Percentiles rank a stretch among this genome's conserved stretches.
phyloP scores from a whole-genome alignment of 306 rosid species.

The Ormosia emarginata region DNA sequence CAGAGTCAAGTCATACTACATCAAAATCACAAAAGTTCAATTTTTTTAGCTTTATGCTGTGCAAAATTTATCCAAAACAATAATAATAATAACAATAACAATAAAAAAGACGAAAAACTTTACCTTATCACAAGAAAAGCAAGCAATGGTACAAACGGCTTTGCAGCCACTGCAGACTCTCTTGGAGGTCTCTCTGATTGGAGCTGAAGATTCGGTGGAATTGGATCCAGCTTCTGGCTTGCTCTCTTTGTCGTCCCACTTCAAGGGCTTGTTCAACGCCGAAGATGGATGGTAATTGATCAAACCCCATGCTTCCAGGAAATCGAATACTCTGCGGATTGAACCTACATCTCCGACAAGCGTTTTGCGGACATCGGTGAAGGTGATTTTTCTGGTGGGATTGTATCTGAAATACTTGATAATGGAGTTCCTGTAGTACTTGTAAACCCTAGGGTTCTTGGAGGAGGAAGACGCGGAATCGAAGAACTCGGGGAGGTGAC shows the following conservation, averaged over 20 bases:
- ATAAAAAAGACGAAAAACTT: not conserved
- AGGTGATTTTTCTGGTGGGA: constrained; percentile 64
- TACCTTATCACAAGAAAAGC: constrained; percentile 95
- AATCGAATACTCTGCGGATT: constrained; percentile 78
- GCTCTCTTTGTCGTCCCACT: constrained; percentile 83
- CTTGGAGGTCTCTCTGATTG: constrained; percentile 43
- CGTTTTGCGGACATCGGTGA: constrained; percentile 81
- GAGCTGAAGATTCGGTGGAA: constrained; percentile 37
- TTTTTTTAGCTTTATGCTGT: not conserved
- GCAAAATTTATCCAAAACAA: not conserved
- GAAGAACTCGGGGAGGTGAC: constrained; percentile 80
- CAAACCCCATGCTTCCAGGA: constrained; percentile 84
- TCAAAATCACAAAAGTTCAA: not conserved
- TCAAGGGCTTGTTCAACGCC: constrained; percentile 53
- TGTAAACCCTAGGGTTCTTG: constrained; percentile 75
- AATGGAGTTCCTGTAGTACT: constrained; percentile 75
- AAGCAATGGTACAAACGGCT: constrained; percentile 72
- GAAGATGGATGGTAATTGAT: constrained; percentile 70
- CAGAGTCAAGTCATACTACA: constrained; percentile 73
- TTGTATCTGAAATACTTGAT: constrained; percentile 60
- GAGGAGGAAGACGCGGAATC: constrained; percentile 46
- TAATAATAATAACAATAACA: too few relatives aligned
- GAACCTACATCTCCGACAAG: constrained; percentile 91
- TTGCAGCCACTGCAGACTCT: constrained; percentile 88
- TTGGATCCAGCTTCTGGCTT: constrained; percentile 40